A percentile compares a stretch with the other conserved stretches of the same genome.
Evolutionary conservation across 1,284 basidiomycete species (phyloP).

Genomic region (Neonothopanus nambi): DNA sequence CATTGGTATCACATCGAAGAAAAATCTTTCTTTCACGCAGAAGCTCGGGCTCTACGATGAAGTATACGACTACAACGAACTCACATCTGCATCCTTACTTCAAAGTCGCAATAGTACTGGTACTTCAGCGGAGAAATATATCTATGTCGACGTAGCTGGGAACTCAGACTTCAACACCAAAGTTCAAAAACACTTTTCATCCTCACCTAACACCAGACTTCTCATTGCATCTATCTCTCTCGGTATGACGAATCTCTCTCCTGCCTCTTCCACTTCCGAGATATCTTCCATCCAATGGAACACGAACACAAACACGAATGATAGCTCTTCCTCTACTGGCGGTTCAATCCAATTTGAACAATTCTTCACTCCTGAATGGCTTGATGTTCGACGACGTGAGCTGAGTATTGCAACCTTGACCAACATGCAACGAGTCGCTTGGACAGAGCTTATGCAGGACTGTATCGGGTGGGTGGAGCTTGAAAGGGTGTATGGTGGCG

Average conservation of each 20-base stretch:
- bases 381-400: conserved; percentile 49
- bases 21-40: conserved; percentile 55
- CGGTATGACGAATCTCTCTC: conserved; percentile 55
- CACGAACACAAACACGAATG: background rate
- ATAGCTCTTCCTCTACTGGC: background rate
- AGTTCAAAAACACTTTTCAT: conserved; percentile 41
- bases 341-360: conserved; percentile 34
- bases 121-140: conserved; percentile 33
- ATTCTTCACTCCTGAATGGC: conserved; percentile 71
- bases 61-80: conserved; percentile 49
- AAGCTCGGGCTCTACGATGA: conserved; percentile 53
- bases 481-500: conserved; percentile 44
- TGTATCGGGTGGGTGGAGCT: conserved; percentile 54
- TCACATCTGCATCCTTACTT: conserved; percentile 31
- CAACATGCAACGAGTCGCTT: conserved; percentile 49
- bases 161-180: conserved; percentile 47
- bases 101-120: background rate
- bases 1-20: conserved; percentile 57
- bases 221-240: conserved; percentile 48
- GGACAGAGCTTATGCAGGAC: conserved; percentile 55
- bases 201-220: conserved; percentile 27
- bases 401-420: conserved; percentile 47
- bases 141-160: conserved; percentile 66
- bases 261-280: conserved; percentile 24
- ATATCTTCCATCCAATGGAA: background rate